Conservation (phyloP, 441 rosid species). For the Brassica balearica region DNA sequence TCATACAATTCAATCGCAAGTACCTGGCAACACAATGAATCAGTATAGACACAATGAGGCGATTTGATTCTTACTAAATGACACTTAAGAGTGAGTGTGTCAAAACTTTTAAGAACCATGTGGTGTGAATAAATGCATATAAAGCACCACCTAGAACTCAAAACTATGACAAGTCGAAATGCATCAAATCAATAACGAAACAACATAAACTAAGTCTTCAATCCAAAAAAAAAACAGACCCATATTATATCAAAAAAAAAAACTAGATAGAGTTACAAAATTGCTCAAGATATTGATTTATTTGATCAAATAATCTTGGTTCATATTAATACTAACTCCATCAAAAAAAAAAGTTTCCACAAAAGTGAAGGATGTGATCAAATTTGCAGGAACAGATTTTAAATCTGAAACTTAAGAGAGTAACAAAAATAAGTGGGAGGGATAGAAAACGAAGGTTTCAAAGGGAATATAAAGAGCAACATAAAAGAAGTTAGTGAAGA, state of each 20-base stretch:
- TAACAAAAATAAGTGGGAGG: slow-evolving; percentile 1
- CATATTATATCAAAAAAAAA: slow-evolving; percentile 2
- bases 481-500: slow-evolving; percentile 20
- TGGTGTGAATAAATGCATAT: slow-evolving; percentile 7
- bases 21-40: slow-evolving; percentile 48
- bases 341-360: slow-evolving; percentile 14
- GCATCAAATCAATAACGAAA: slow-evolving; percentile 8
- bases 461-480: neutral
- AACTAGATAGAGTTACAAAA: slow-evolving; percentile 8
- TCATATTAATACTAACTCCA: slow-evolving; percentile 15
- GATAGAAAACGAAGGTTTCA: neutral
- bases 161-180: slow-evolving; percentile 22
- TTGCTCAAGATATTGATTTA: slow-evolving; percentile 9
- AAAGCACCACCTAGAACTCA: slow-evolving; percentile 15
- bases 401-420: slow-evolving; percentile 9
- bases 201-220: neutral
- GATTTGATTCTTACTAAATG: neutral
- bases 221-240: neutral
- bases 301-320: neutral
- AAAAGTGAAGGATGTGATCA: slow-evolving; percentile 10
- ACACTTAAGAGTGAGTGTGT: slow-evolving; percentile 17
- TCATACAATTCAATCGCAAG: slow-evolving; percentile 42
- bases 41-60: slow-evolving; percentile 1
- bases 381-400: slow-evolving; percentile 8
- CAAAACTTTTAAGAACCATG: slow-evolving; percentile 13